phyloP scores from a whole-genome alignment of 768 basidiomycete species.

The Saitozyma podzolica region DNA sequence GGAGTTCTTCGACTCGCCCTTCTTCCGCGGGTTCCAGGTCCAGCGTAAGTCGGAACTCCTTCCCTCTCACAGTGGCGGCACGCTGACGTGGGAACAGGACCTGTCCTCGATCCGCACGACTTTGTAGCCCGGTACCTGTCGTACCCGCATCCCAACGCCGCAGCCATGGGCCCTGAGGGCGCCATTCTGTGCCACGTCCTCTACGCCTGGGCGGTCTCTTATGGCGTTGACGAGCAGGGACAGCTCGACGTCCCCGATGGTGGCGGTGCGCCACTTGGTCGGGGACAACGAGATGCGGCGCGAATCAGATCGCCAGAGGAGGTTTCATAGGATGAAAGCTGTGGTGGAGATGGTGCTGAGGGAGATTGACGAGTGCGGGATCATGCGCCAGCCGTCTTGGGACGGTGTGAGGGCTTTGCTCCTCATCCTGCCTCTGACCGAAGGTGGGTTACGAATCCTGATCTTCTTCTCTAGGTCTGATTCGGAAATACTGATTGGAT shows the following conservation, averaged over 20 bases:
- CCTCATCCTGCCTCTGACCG: conserved; percentile 76
- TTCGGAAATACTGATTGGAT: conserved; percentile 1
- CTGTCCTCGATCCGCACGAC: conserved; percentile 77
- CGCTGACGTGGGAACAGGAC: conserved; percentile 60
- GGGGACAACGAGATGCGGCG: conserved; percentile 58
- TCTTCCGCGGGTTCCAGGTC: conserved; percentile 78
- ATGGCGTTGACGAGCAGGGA: conserved; percentile 80
- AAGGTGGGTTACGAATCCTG: conserved; percentile 64
- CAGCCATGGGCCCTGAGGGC: conserved; percentile 69
- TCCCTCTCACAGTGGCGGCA: not conserved
- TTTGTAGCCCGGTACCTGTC: conserved; percentile 66
- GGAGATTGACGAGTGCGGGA: conserved; percentile 74
- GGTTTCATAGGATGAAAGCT: conserved; percentile 56
- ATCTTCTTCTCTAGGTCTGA: too few species aligned
- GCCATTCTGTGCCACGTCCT: conserved; percentile 75
- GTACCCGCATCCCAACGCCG: conserved; percentile 54
- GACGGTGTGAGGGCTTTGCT: conserved; percentile 81
- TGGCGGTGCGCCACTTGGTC: conserved; percentile 22
- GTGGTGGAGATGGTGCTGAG: conserved; percentile 76
- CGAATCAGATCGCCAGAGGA: conserved; percentile 24
- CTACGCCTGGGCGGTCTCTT: conserved; percentile 85
- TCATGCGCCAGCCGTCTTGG: conserved; percentile 79
- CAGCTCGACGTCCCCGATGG: conserved; percentile 55
- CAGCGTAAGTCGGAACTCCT: conserved; percentile 63
- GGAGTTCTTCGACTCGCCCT: conserved; percentile 79